Evolutionary conservation across 2,329 filamentous ascomycete species (phyloP), one percentile per base, ranked within the genome.

Genomic region (Neofusicoccum laricinum): DNA sequence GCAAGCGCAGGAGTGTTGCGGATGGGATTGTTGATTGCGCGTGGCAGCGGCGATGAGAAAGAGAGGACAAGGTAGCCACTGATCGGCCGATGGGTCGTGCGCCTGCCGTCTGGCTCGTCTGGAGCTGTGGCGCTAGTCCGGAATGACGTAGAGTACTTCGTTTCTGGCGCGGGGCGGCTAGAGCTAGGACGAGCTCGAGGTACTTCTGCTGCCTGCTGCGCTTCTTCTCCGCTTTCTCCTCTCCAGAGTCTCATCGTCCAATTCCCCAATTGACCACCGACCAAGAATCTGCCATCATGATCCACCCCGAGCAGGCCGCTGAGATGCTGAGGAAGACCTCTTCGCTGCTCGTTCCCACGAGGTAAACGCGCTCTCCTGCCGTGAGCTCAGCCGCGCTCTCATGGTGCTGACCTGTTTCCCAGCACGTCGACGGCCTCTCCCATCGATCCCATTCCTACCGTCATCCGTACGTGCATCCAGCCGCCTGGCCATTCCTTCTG

Each of bases 391-490:
- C 59, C 36, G 15, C 12, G 43, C 14, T 45, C n/a, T 12, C 15
- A 19, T 38, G 8, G 30, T 17, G 11, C 62, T 64, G 19, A 64
- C 43, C 7, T 19, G 19, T 5, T 72, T 49, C 43, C 46, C 61
- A 61, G 67, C 40, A 46, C 67, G 12, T 40, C 63, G 41, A 34
- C 68, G 65, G 64, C 71, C 51, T 46, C 68, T 68, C 72, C 73
- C 5, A 73, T 76, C 45, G 66, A 73, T 48, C 70, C 75, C 30
- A 71, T 82, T 25, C 81, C 81, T 25, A 76, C 79, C 32, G 75
- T 82, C 49, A 49, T 79, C 45, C 79, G 63, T 64, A 53, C 21
- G 63, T 64, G 6, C 34, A 3, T 15, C 14, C 21, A 19, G 6
- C 15, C 17, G 30, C 45, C 19, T 38, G 5, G 14, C 34, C 38